phyloP scores from a whole-genome alignment of 1,284 basidiomycete species.

The Inonotus hispidus region DNA sequence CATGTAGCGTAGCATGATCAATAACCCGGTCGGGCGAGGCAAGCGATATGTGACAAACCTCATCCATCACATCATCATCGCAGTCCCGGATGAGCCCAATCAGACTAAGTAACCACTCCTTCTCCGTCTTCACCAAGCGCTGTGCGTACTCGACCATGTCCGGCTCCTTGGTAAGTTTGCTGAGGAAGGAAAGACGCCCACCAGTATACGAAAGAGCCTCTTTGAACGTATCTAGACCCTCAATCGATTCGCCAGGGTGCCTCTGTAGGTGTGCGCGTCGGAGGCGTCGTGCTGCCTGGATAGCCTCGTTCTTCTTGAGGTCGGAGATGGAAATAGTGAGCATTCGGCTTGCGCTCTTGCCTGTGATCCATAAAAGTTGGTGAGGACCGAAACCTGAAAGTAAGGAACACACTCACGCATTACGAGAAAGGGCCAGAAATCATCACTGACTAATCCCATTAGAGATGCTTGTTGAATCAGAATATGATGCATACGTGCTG shows the following conservation, averaged over 20 bases:
- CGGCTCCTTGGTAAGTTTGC: slow-evolving; percentile 48
- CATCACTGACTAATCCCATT: slow-evolving; percentile 43
- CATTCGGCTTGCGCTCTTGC: slow-evolving; percentile 70
- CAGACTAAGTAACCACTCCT: slow-evolving; percentile 70
- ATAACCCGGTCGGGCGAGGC: background rate
- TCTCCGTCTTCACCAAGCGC: slow-evolving; percentile 63
- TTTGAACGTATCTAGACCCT: slow-evolving; percentile 36
- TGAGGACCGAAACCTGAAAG: background rate
- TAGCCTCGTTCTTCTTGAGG: slow-evolving; percentile 56
- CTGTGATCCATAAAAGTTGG: slow-evolving; percentile 30
- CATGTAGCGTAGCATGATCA: background rate
- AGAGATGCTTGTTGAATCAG: background rate
- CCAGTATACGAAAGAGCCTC: slow-evolving; percentile 61
- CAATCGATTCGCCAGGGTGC: slow-evolving; percentile 24
- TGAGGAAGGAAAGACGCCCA: slow-evolving; percentile 73
- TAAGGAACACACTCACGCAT: slow-evolving; percentile 43
- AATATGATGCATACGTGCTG: slow-evolving; percentile 48
- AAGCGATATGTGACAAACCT: slow-evolving; percentile 37
- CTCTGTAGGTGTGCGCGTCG: slow-evolving; percentile 29
- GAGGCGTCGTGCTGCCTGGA: slow-evolving; percentile 54
- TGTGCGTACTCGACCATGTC: slow-evolving; percentile 63
- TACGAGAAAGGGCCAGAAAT: slow-evolving; percentile 72
- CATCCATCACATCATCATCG: slow-evolving; percentile 86
- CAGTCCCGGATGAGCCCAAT: slow-evolving; percentile 70
- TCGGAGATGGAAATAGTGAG: slow-evolving; percentile 74